phyloP scores from a whole-genome alignment of 192 early-diverging fungal genomes.

The Umbelopsis isabellina region DNA sequence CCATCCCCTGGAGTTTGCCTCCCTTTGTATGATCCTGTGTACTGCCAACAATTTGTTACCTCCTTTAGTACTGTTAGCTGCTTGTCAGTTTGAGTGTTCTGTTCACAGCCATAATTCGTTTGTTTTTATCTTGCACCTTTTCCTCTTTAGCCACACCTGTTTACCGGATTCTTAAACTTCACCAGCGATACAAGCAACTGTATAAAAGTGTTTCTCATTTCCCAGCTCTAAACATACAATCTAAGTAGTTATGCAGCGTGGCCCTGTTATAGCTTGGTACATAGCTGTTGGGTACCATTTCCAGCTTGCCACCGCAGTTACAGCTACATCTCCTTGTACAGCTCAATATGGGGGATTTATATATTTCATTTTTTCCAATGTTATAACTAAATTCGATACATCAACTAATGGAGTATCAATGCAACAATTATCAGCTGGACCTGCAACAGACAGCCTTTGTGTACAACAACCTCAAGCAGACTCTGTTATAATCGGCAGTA shows the following conservation, averaged over 20 bases:
- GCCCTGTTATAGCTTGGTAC: not conserved
- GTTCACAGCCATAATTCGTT: not conserved
- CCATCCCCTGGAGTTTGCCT: not conserved
- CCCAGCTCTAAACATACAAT: not conserved
- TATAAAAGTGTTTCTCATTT: not conserved
- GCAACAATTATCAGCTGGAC: not conserved
- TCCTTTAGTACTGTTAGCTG: conserved; percentile 14
- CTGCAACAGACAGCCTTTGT: not conserved
- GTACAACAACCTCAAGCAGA: not conserved
- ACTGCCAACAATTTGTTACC: not conserved
- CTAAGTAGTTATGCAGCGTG: not conserved
- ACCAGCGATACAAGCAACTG: not conserved
- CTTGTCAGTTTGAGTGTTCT: not conserved
- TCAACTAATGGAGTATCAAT: conserved; percentile 1
- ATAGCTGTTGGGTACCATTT: not conserved
- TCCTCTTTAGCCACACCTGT: conserved; percentile 1
- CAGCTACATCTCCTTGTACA: not conserved
- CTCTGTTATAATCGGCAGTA: not conserved
- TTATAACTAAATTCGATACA: conserved; percentile 2
- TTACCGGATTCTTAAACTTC: not conserved
- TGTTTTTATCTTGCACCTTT: not conserved
- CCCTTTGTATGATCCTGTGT: conserved; percentile 14
- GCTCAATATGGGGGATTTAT: not conserved
- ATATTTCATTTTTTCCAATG: conserved; percentile 6
- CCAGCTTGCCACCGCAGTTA: not conserved